Base-by-base conservation (phyloP, 1,284 basidiomycete genomes). In the Athelia sp. region DNA sequence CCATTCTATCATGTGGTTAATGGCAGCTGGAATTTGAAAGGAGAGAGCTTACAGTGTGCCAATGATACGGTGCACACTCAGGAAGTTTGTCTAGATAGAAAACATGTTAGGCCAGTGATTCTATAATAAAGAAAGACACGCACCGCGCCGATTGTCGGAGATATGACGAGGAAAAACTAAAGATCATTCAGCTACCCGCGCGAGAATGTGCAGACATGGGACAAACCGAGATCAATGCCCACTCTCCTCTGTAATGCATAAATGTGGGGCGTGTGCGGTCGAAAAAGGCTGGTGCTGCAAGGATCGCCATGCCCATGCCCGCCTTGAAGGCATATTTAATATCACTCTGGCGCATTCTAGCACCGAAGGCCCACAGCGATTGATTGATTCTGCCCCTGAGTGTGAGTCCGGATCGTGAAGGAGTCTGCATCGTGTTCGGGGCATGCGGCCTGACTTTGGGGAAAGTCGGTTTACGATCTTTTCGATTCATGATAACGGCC, bases 141-240 rank as follows among this genome's bases (percentile, higher is more conserved):
- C 57, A 89, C 87, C 36, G 84, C 87, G 50, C 90, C 90, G 43
- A 96, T 86, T 1, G 90, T 93, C 1, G 90, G 92, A 31, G 87
- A 92, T 63, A 95, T 88, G 4, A 94, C 90, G 14, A 90, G 84
- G 58, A 96, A 92, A 65, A 87, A 93, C 85, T 89, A 52, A 1
- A 46, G 15, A 47, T 14, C 32, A 45, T 46, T 53, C 9, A 48
- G 34, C 21, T 13, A 29, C 23, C 45, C 15, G 49, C 47, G 17
- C 50, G 21, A 44, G 35, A 51, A 35, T 57, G 50, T 21, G 46
- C 8, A 45, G 21, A 43, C 21, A 9, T 23, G 45, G 29, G 36
- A 74, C 81, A 54, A 57, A 90, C 90, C 40, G 92, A 93, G 47
- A 98, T 91, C 58, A 98, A 69, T 1, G 93, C 93, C 95, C 95